phyloP scores from a whole-genome alignment of 805 yeast species.

The Candida schatavii region DNA sequence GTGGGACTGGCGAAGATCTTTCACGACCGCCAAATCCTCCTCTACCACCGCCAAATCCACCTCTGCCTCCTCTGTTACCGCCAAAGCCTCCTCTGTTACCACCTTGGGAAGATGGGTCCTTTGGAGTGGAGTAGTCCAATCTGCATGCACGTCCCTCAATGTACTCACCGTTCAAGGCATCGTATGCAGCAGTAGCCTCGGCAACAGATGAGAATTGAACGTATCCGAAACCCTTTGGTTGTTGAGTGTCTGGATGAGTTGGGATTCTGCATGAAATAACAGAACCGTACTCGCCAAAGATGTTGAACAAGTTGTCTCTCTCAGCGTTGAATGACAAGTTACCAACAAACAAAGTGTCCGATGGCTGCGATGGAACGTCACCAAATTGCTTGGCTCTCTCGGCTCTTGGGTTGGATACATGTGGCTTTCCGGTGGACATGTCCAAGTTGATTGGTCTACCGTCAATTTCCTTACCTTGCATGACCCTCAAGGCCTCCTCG shows the following conservation, averaged over 20 bases:
- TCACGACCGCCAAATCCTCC: constrained; percentile 34
- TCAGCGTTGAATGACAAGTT: constrained; percentile 89
- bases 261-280: constrained; percentile 92
- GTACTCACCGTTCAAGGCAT: constrained; percentile 83
- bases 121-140: constrained; percentile 92
- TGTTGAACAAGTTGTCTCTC: constrained; percentile 71
- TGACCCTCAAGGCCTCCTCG: constrained; percentile 77
- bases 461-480: constrained; percentile 93
- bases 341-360: constrained; percentile 95
- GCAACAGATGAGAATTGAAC: constrained; percentile 86
- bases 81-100: constrained; percentile 44
- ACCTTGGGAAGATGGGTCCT: constrained; percentile 48
- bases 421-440: constrained; percentile 82
- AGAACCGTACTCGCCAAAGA: constrained; percentile 75
- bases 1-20: constrained; percentile 52
- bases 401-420: constrained; percentile 48
- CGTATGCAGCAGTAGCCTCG: constrained; percentile 86
- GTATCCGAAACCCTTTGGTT: constrained; percentile 98
- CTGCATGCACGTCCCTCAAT: constrained; percentile 92
- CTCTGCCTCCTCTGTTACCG: constrained; percentile 24
- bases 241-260: constrained; percentile 97
- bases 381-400: constrained; percentile 90
- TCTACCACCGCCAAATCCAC: constrained; percentile 20
- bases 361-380: constrained; percentile 86
- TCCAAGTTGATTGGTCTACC: constrained; percentile 96